Evolutionary conservation across 305 asterid genomes (phyloP), one percentile per base, ranked within the genome.

Genomic region (Fraxinus latifolia): DNA sequence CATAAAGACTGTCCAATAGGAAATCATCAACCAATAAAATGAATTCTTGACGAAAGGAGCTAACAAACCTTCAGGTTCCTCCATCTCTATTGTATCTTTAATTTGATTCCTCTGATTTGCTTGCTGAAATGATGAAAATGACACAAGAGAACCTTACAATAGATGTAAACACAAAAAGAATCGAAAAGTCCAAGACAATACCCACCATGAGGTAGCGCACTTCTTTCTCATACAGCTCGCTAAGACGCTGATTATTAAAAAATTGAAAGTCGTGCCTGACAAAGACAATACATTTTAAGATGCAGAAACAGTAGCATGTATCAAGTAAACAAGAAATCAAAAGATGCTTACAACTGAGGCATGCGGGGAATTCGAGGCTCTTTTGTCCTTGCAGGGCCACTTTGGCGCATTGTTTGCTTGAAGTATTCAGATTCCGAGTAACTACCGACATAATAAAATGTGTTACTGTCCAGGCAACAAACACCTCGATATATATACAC

Each of bases 291-390:
- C 31, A 29, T 44, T 78, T 81, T 83, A 85, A 68, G 75, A 77
- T 74, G 81, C 81, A 77, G 73, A 84, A 80, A 75, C 11, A 50
- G 32, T 19, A n/a, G 78, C 27, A 71, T 32, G 32, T 8, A 79
- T 32, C 31, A 50, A 71, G 1, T 0, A 31, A 72, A 44, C 77
- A 76, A 77, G 65, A 5, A 68, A 17, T 17, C 29, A 60, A 74
- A 50, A 89, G 82, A 67, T 78, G 39, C 93, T 86, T 89, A 96
- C 99, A 96, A 82, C 90, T 95, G 99, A 17, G 98, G 99, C 99
- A 96, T 96, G 84, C 99, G 97, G 80, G 99, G 99, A 85, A 96
- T 95, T 81, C 98, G 92, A 82, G 98, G 98, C 89, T 96, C 99
- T 85, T 93, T 96, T 37, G 99, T 93, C 84, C 87, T 92, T 15